phyloP scores from a whole-genome alignment of 2,329 filamentous ascomycete species.

The Ophiostoma perfectum region DNA sequence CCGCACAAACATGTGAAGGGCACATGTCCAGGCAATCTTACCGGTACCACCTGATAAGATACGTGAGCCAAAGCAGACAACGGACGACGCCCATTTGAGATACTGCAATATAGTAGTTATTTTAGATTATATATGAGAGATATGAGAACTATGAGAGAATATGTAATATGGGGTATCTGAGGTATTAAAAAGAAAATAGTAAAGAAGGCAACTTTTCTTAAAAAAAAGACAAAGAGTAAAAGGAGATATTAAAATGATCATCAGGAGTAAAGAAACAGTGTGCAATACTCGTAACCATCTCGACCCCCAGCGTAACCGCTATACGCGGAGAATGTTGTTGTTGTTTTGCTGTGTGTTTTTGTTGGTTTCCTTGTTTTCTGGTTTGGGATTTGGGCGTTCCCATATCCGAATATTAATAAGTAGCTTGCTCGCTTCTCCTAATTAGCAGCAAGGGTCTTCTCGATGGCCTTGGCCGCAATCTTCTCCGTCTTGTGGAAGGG shows the following conservation, averaged over 20 bases:
- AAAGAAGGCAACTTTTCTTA: not conserved
- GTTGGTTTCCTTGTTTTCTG: not conserved
- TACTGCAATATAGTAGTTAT: too few species aligned
- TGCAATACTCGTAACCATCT: not conserved
- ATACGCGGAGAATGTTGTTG: not conserved
- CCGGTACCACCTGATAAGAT: not conserved
- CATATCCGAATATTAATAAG: not conserved
- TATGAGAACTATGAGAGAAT: constrained; percentile 5
- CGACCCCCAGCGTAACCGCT: not conserved
- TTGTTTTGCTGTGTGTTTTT: not conserved
- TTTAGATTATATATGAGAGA: not conserved
- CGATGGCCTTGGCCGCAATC: constrained; percentile 49
- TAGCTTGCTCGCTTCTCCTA: constrained; percentile 39
- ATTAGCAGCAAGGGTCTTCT: constrained; percentile 43
- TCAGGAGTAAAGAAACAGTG: not conserved
- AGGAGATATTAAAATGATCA: not conserved
- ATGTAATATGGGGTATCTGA: constrained; percentile 22
- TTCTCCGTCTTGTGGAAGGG: constrained; percentile 55
- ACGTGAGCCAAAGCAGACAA: not conserved
- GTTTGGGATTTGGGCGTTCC: not conserved
- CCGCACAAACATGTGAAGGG: too few species aligned
- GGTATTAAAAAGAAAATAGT: constrained; percentile 15
- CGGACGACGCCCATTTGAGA: not conserved
- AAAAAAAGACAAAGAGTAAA: constrained; percentile 8
- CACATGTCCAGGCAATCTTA: too few species aligned